Evolutionary conservation across 139 green algal species (phyloP), one percentile per base, ranked within the genome.

Genomic region (Eudorina sp.): DNA sequence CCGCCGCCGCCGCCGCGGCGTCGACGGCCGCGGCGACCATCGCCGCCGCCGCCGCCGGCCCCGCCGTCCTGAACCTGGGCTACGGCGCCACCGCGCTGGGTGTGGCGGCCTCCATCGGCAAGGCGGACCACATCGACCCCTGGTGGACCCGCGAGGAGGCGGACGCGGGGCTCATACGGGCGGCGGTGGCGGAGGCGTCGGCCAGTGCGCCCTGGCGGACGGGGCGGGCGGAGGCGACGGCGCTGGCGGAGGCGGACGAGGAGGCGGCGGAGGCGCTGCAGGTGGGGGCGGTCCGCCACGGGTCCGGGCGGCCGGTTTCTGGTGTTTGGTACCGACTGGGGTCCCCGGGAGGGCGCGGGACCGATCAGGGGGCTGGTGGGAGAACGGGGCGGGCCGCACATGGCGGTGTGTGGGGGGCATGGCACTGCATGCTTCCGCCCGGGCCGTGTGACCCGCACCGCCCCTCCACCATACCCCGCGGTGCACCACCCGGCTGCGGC

Each of bases 71-170:
- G 31, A 86, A 86, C 60, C 45, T 86, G 43, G 80, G 80, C 3
- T 86, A 43, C 60, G 60, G 60, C 60, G 80, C 80, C 29, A 86
- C 80, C 4, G 80, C 80, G 1, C 80, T 76, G 40, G 80, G 80
- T 31, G 29, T 73, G 0, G 40, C 79, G 3, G 27, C 55, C 27
- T 64, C 58, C 60, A 87, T 43, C 2, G 64, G 81, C 23, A 43
- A 16, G 46, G 82, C 45, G 1, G 55, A 34, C 23, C 55, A 38
- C 16, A 53, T 45, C 2, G 66, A 68, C 19, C 27, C 34, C 1
- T 88, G 82, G 64, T 88, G 66, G 82, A 2, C 27, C n/a, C 64
- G 80, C 68, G 92, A 95, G 77, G 92, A 93, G 73, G 87, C 87
- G 36, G 92, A 93, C 68, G 43, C 53, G 18, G 38, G 31, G 53